These are phyloP conservation scores for Picochlorum sp. DNA, from an alignment of 139 green algal genomes.

Conservation along the genomic window DNA sequence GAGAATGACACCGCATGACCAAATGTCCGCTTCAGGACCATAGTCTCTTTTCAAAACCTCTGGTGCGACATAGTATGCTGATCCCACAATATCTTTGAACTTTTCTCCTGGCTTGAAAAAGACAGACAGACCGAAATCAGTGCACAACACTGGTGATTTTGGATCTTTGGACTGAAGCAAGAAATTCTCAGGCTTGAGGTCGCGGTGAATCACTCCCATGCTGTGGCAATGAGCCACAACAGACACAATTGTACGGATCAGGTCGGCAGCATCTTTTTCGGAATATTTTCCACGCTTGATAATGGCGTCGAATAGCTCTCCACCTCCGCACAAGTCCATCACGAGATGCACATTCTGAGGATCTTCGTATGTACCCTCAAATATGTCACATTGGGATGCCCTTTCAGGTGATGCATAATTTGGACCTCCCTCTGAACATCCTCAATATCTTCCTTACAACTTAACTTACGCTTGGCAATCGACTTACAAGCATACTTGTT, in stretches of 20 bases:
- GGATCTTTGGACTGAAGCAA: slow-evolving; percentile 66
- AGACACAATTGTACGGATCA: slow-evolving; percentile 80
- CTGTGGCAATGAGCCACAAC: slow-evolving; percentile 90
- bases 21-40: slow-evolving; percentile 83
- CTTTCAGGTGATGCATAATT: slow-evolving; percentile 88
- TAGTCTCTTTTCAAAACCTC: slow-evolving; percentile 76
- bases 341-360: slow-evolving; percentile 70
- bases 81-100: slow-evolving; percentile 80
- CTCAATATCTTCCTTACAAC: slow-evolving; percentile 79
- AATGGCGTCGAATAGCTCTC: slow-evolving; percentile 96
- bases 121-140: slow-evolving; percentile 85
- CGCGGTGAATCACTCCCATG: slow-evolving; percentile 89
- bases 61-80: slow-evolving; percentile 91
- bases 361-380: slow-evolving; percentile 73
- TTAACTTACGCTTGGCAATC: slow-evolving; percentile 76
- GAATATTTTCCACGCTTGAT: slow-evolving; percentile 40
- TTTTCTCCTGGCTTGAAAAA: slow-evolving; percentile 85
- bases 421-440: slow-evolving; percentile 91
- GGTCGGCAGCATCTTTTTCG: slow-evolving; percentile 72
- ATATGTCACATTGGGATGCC: slow-evolving; percentile 71
- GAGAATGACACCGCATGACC: slow-evolving; percentile 88
- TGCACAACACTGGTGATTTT: slow-evolving; percentile 73
- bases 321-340: slow-evolving; percentile 83
- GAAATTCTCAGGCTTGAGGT: slow-evolving; percentile 96
- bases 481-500: slow-evolving; percentile 66